Evolutionary conservation across 1,284 basidiomycete species (phyloP).

Genomic region (Neotropicomus parvogracilis): DNA sequence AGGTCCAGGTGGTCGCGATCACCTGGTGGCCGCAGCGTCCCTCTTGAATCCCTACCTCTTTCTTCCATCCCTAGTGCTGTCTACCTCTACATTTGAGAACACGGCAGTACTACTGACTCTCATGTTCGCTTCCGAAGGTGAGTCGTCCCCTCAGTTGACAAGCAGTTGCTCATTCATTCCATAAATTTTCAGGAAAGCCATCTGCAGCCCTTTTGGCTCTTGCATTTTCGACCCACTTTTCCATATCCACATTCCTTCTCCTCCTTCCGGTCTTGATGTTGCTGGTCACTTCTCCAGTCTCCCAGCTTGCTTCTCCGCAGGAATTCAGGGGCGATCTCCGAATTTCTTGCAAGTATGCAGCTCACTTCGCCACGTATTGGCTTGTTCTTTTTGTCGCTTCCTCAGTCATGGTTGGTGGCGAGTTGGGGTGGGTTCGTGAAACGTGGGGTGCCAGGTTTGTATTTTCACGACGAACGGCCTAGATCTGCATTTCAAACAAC

Average conservation of each 20-base stretch:
- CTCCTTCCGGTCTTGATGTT: slow-evolving; percentile 68
- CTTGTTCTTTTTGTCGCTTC: slow-evolving; percentile 38
- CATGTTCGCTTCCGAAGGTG: slow-evolving; percentile 72
- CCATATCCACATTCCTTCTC: slow-evolving; percentile 68
- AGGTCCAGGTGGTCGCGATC: slow-evolving; percentile 45
- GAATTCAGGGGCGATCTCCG: slow-evolving; percentile 39
- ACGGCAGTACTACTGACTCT: slow-evolving; percentile 63
- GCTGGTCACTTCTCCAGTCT: slow-evolving; percentile 54
- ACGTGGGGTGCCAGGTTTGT: slow-evolving; percentile 86
- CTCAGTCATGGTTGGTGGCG: slow-evolving; percentile 47
- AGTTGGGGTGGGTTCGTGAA: slow-evolving; percentile 63
- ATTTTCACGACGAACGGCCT: background rate
- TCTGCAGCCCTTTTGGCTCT: slow-evolving; percentile 60
- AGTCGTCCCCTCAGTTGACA: slow-evolving; percentile 6
- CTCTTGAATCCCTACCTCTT: slow-evolving; percentile 87
- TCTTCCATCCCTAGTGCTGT: slow-evolving; percentile 74
- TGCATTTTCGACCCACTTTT: slow-evolving; percentile 68
- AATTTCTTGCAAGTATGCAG: slow-evolving; percentile 37
- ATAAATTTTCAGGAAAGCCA: slow-evolving; percentile 43
- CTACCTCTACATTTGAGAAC: slow-evolving; percentile 80
- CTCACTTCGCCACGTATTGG: slow-evolving; percentile 52
- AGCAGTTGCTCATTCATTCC: background rate
- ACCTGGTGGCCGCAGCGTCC: slow-evolving; percentile 61
- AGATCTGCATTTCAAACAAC: slow-evolving; percentile 2
- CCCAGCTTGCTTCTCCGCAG: slow-evolving; percentile 61